Evolutionary conservation across 768 basidiomycete genomes (phyloP).

Genomic region (Flagelloscypha sp.): DNA sequence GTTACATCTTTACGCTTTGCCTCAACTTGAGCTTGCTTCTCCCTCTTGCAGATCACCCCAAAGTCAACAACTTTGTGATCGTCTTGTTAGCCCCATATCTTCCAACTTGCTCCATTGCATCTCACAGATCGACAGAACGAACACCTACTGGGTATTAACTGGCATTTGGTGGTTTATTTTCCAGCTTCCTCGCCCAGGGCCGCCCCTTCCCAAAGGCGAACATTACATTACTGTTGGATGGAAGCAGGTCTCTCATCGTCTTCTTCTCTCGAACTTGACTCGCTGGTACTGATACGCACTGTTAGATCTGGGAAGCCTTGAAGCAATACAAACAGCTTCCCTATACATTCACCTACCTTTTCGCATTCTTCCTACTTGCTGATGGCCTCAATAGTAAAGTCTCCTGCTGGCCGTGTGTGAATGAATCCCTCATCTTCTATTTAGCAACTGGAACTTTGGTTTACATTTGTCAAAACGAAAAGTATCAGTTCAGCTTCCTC

Average conservation of each 20-base stretch:
- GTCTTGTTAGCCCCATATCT: conserved; percentile 44
- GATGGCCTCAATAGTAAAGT: too few relatives aligned
- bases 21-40: conserved; percentile 67
- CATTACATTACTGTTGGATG: conserved; percentile 76
- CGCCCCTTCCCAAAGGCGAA: conserved; percentile 68
- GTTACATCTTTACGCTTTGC: conserved; percentile 56
- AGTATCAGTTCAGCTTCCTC: conserved; percentile 75
- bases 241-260: conserved; percentile 70
- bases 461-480: conserved; percentile 71
- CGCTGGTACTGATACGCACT: not conserved
- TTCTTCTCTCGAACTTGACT: not conserved
- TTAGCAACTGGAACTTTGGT: conserved; percentile 71
- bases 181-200: conserved; percentile 79
- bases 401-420: not conserved
- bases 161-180: conserved; percentile 91
- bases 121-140: conserved; percentile 36
- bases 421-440: conserved; percentile 2
- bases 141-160: conserved; percentile 66
- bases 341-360: conserved; percentile 74
- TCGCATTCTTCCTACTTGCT: conserved; percentile 71
- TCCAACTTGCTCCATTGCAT: not conserved
- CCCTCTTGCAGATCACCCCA: conserved; percentile 48
- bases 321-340: conserved; percentile 74
- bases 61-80: conserved; percentile 68
- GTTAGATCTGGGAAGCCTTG: conserved; percentile 66